Evolutionary conservation across 78 protist genomes (phyloP).

Genomic region (Abeoforma whisleri): DNA sequence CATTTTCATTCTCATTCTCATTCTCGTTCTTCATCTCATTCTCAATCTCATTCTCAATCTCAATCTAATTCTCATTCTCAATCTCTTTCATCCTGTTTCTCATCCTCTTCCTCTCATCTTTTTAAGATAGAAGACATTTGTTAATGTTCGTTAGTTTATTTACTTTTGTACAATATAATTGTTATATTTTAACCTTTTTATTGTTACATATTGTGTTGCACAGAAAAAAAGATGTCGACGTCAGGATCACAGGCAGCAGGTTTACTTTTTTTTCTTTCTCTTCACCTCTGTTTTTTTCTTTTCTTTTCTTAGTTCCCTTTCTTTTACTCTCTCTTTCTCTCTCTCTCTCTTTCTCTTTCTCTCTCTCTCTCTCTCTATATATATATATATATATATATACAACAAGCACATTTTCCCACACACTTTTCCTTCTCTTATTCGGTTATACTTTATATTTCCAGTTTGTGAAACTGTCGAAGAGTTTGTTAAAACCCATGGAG

Average conservation of each 20-base stretch:
- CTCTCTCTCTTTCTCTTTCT: background rate
- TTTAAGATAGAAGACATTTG: no score
- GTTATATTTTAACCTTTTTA: no score
- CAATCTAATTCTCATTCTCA: background rate
- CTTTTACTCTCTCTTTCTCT: no score
- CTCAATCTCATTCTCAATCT: background rate
- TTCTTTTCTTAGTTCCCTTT: background rate
- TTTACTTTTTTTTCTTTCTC: no score
- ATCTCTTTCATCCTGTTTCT: background rate
- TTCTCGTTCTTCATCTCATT: background rate
- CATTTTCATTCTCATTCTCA: background rate
- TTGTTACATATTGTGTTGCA: no score
- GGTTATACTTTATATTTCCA: background rate
- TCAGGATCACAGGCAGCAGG: no score
- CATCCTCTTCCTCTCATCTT: background rate
- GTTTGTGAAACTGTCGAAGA: constrained; percentile 17
- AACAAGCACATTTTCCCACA: background rate
- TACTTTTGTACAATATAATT: no score
- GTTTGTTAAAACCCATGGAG: constrained; percentile 18
- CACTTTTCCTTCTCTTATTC: background rate
- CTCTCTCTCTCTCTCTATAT: background rate
- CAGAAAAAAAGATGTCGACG: no score
- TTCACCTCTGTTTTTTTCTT: no score
- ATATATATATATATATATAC: background rate
- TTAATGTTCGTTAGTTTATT: no score